Evolutionary conservation across 352 stramenopile species (phyloP), one percentile per base, ranked within the genome.

Genomic region (Globisporangium perplexum): DNA sequence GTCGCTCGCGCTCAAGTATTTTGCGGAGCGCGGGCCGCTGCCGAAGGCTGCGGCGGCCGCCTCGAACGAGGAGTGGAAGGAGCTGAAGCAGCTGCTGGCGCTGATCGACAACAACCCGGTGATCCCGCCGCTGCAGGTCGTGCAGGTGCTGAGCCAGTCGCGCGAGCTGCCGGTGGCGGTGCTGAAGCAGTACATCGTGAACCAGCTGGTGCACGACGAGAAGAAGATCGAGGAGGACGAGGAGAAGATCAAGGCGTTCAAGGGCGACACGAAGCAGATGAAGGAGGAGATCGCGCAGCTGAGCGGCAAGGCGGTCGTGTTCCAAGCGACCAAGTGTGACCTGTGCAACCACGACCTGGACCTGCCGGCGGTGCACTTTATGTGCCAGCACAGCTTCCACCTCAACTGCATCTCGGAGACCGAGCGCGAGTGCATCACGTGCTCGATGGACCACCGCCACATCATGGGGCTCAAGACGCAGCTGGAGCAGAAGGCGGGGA

Each of bases 311-410:
- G 85, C 87, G 1, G 83, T 95, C 41, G 85, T 96, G 5, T 96
- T 96, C 65, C 86, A 95, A 55, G 85, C 83, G 38, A 96, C 83
- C 42, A 96, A 96, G 59, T 96, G 87, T 57, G 86, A 95, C 38
- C 50, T 95, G 44, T 96, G 83, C 59, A 92, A 90, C 60, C 85
- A 93, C 55, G 86, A 95, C 56, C 57, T 96, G 55, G 88, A 96
- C 63, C 63, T 96, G 12, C 88, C 88, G n/a, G 86, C 86, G 1
- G 86, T 96, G 41, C 88, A 96, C 55, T 96, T 96, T 58, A 86
- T 96, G 74, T 96, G 83, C 53, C 86, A 93, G 49, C 84, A 96
- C 66, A 95, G 82, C 47, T 96, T 90, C 68, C 83, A 96, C 53
- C 74, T 96, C 17, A 93, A 92, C 64, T 95, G 85, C 65, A 92